Base-by-base conservation (phyloP, 495 filamentous ascomycete species). In the Neurospora sp. region DNA sequence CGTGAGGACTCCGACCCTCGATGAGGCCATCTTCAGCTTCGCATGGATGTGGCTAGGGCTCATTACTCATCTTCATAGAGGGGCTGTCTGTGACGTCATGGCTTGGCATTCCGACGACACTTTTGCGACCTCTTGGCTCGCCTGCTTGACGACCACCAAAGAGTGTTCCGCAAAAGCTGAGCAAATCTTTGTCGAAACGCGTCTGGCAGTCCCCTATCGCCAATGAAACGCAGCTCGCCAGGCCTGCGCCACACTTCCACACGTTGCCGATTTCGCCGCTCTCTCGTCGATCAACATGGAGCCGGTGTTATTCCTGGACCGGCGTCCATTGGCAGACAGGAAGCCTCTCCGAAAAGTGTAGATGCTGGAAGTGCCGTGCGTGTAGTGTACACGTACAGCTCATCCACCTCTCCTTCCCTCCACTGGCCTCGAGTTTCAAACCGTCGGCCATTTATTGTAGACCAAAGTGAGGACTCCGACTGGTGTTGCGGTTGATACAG, bases 21-120 rank as follows among this genome's bases (percentile, higher is more conserved):
- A 46, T 20, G 31, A 59, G 42, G 22, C 53, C 27, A 35, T 31
- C n/a, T 71, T 71, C 70, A 71, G 70, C 70, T 71, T 65, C 44
- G 14, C 70, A 71, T 71, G 70, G 70, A 65, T 71, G 27, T 71
- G 40, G 39, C 40, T 44, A 40, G 39, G 39, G 42, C 40, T 31
- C 35, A 44, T 5, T 44, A 18, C 31, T 20, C 12, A 38, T 39
- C 40, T 70, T 44, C 69, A 59, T 70, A 44, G 69, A 31, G 39
- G 39, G 69, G 39, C 68, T 41, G 2, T 16, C 18, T 41, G 7
- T 44, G 39, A 39, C 27, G 39, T 39, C 69, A 46, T 70, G 18
- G 10, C 9, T 35, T 44, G 39, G 39, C 40, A 31, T 70, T 39
- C 14, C 39, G 22, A 31, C 39, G 40, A 70, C 27, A 7, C 27